Base-by-base conservation (phyloP, 345 rosid species). In the Raphanus raphanistrum region DNA sequence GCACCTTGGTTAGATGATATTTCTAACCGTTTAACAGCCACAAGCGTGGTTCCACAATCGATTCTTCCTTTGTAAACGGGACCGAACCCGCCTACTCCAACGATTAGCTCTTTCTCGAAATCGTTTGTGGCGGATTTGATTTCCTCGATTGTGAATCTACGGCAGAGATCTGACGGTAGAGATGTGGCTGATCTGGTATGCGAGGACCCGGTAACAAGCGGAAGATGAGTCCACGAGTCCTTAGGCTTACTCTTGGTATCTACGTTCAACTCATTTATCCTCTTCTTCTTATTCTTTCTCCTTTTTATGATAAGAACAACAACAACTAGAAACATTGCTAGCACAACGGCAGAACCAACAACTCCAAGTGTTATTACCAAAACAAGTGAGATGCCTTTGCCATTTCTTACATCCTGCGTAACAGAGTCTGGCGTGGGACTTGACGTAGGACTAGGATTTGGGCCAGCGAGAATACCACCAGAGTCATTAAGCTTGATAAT, bases 171-270 rank as follows among this genome's bases (percentile, higher is more conserved):
- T 0, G 68, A 68, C 0, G 84, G 84, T 31, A 76, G 74, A 0
- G 80, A 64, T 12, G 72, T 65, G 11, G 71, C 31, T 0, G 79
- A 69, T 70, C 69, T 82, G 29, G 84, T 83, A 16, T 79, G 70
- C 0, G 68, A 54, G 31, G 74, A 60, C 1, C 50, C 54, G 50
- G 31, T 36, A 0, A 4, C n/a, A 8, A 61, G 38, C 13, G 57
- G 66, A 26, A 77, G 16, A 31, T 66, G 31, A 63, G 28, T 41
- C 70, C 48, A 52, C 1, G 77, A 62, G 13, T 45, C 35, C 0
- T 76, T 63, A 35, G 65, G 57, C 90, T 90, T 6, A 90, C 83
- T 79, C 84, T 87, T 10, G 87, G 21, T 31, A 12, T 64, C 4
- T 13, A 21, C 9, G 29, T 61, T 31, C 41, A n/a, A 55, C 4